Evolutionary conservation across 2,329 filamentous ascomycete genomes (phyloP), one percentile per base, ranked within the genome.

Genomic region (Diaporthe helianthi): DNA sequence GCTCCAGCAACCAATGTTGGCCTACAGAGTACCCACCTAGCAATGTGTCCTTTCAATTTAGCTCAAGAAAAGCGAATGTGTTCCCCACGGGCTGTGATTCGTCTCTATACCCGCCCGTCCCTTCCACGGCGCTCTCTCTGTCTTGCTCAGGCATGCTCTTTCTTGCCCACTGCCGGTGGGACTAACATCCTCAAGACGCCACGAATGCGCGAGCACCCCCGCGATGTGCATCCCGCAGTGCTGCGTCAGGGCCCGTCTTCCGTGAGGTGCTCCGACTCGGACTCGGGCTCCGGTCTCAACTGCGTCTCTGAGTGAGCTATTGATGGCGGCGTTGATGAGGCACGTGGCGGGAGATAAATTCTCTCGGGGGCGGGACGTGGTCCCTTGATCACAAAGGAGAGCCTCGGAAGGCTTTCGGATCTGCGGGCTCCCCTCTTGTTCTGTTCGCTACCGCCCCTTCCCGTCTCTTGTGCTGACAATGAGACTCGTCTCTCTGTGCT

Each of bases 161-260:
- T 12, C 26, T 47, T 19, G 26, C 55, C 41, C 19, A 3, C 26
- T 12, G 38, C 17, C 10, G 10, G 24, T 1, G 29, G 58, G 6
- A 6, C 10, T n/a, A 19, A 12, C 41, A 61, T 31, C 58, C 29
- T 17, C 7, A 17, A 47, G 19, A 12, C 33, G 26, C 58, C 58
- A 2, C 58, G 58, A 19, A 61, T 61, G 58, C 41, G 58, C 26
- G 38, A 47, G 58, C 58, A 61, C 17, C 47, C 26, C 15, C n/a
- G 9, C 58, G 26, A 47, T 3, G 41, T 47, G 58, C 58, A 47
- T 6, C 44, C 58, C 29, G 29, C 6, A 2, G n/a, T 12, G 6
- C n/a, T 31, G 29, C 58, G 49, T 1, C n/a, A 9, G 29, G 15
- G 3, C 12, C 8, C 29, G 22, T 24, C 29, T 10, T 24, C 29